A percentile compares a stretch with the other conserved stretches of the same genome.
phyloP scores from a whole-genome alignment of 176 grass and related monocot species.

The Triticum urartu region DNA sequence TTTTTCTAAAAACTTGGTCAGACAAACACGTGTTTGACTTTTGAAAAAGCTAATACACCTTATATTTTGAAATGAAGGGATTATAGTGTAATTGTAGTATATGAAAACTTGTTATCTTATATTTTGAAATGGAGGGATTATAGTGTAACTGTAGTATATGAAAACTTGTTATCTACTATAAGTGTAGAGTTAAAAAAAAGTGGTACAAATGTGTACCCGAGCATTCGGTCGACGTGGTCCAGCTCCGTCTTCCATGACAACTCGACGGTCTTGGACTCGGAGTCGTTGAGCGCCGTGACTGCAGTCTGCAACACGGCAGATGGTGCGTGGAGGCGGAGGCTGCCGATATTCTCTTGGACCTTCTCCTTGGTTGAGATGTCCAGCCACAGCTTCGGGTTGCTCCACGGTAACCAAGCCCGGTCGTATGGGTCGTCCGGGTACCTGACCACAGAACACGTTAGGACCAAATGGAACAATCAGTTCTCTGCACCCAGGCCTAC shows the following conservation, averaged over 20 bases:
- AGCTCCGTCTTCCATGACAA: background rate
- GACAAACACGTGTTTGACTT: too few species aligned
- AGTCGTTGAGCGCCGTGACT: slow-evolving; percentile 14
- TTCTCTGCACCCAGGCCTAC: too few species aligned
- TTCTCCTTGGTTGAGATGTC: slow-evolving; percentile 24
- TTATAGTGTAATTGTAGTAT: too few species aligned
- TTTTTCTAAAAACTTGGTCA: too few species aligned
- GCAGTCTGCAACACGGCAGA: slow-evolving; percentile 48
- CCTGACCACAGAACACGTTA: background rate
- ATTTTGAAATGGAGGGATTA: too few species aligned
- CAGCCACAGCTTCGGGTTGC: background rate
- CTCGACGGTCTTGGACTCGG: slow-evolving; percentile 4
- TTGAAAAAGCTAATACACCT: too few species aligned
- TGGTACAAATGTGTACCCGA: background rate
- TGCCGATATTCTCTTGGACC: background rate
- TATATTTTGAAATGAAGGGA: too few species aligned
- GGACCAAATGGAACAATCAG: too few species aligned
- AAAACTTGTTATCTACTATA: too few species aligned
- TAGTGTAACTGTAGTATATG: too few species aligned
- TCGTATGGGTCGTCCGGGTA: slow-evolving; percentile 41
- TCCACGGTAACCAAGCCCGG: slow-evolving; percentile 13
- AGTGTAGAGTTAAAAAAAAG: too few species aligned
- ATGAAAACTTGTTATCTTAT: too few species aligned
- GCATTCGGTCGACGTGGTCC: background rate
- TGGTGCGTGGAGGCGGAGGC: background rate